Conservation (phyloP, 2,329 filamentous ascomycete genomes). For the Aspergillus japonicus region DNA sequence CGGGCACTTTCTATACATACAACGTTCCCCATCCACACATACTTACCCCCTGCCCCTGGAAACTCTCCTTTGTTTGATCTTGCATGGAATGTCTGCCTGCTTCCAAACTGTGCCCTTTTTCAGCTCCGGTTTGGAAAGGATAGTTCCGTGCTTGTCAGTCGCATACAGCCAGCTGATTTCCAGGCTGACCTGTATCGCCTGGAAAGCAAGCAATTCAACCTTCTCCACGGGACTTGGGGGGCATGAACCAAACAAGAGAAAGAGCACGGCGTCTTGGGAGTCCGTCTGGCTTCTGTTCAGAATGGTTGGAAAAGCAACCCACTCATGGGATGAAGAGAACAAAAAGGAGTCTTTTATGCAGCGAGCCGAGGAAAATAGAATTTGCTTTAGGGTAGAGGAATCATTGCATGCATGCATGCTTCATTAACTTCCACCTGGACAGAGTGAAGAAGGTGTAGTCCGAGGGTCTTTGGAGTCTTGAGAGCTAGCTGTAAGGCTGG, state of each 20-base stretch:
- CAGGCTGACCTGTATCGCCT: background rate
- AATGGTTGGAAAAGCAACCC: conserved; percentile 18
- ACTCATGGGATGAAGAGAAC: conserved; percentile 6
- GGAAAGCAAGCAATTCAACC: background rate
- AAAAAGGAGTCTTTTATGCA: background rate
- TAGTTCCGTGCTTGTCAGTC: background rate
- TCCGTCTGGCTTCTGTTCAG: conserved; percentile 31
- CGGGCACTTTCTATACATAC: background rate
- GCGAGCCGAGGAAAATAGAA: background rate
- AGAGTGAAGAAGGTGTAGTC: no score
- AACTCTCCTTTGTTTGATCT: no score
- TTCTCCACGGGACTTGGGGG: background rate
- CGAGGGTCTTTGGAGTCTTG: no score
- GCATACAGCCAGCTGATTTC: background rate
- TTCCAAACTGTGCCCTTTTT: background rate
- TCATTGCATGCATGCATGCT: background rate
- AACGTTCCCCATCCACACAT: background rate
- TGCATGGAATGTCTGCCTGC: no score
- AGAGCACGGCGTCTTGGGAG: conserved; percentile 36
- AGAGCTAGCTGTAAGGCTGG: no score
- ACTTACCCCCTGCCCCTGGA: background rate
- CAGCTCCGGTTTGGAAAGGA: no score
- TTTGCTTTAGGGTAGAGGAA: background rate
- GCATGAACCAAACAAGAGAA: conserved; percentile 15
- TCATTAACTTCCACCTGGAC: background rate